Evolutionary conservation across 192 early-diverging fungal genomes (phyloP).

Genomic region (Funneliformis mosseae): DNA sequence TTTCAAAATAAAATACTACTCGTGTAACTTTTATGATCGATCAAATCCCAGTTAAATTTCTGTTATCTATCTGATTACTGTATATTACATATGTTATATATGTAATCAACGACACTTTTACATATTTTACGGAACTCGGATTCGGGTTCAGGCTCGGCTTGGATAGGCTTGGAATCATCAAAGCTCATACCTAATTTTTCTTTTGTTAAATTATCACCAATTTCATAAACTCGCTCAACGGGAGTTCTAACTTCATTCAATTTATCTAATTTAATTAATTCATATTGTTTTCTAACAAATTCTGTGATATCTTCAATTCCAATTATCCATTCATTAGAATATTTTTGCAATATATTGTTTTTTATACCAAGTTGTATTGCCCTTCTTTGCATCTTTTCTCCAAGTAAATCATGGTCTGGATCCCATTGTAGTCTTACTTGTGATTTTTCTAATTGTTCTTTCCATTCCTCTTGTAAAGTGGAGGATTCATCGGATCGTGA

Average conservation of each 20-base stretch:
- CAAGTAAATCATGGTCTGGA: conserved; percentile 45
- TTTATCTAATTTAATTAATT: background rate
- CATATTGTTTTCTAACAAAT: conserved; percentile 27
- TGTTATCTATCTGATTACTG: no score
- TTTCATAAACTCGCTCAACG: background rate
- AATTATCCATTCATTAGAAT: conserved; percentile 38
- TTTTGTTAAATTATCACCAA: background rate
- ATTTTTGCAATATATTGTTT: conserved; percentile 32
- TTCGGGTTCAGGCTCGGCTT: no score
- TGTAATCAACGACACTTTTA: no score
- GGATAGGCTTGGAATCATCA: no score
- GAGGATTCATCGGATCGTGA: no score
- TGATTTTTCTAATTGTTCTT: conserved; percentile 31
- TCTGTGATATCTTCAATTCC: conserved; percentile 51
- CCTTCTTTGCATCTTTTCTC: conserved; percentile 38
- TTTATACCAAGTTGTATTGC: conserved; percentile 49
- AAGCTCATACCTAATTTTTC: no score
- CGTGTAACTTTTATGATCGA: no score
- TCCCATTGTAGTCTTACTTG: conserved; percentile 51
- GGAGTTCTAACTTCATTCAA: conserved; percentile 10
- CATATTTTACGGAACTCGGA: no score
- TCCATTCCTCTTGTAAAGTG: conserved; percentile 17
- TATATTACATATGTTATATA: no score
- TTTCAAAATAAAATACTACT: no score
- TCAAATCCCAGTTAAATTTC: no score